phyloP scores from a whole-genome alignment of 495 filamentous ascomycete genomes.

The Clohesyomyces aquaticus region DNA sequence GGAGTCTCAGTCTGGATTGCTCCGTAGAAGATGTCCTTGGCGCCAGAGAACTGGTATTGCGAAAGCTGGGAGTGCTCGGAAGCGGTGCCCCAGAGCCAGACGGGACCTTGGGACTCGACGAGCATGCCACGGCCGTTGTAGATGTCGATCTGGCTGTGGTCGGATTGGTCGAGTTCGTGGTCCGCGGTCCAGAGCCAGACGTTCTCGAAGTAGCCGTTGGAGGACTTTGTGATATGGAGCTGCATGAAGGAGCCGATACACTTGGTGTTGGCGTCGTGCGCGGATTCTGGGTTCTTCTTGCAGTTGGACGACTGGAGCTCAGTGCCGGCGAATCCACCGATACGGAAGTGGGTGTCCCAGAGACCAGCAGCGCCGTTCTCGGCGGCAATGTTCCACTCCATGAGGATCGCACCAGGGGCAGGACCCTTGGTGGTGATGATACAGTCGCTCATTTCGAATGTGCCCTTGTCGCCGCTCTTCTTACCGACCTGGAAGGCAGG shows the following conservation, averaged over 20 bases:
- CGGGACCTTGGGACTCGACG: slow-evolving; percentile 59
- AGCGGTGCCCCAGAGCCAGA: slow-evolving; percentile 69
- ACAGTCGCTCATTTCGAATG: slow-evolving; percentile 63
- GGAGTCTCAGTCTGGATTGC: slow-evolving; percentile 84
- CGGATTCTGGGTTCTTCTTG: slow-evolving; percentile 39
- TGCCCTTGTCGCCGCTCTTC: slow-evolving; percentile 53
- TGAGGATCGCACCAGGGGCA: slow-evolving; percentile 70
- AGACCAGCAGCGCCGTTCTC: slow-evolving; percentile 49
- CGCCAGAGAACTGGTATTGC: slow-evolving; percentile 77
- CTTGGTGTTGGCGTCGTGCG: slow-evolving; percentile 40
- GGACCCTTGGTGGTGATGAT: slow-evolving; percentile 64
- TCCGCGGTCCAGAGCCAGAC: slow-evolving; percentile 52
- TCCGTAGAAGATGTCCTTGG: slow-evolving; percentile 71
- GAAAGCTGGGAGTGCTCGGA: slow-evolving; percentile 79
- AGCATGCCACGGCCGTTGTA: slow-evolving; percentile 54
- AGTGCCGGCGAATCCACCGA: slow-evolving; percentile 52
- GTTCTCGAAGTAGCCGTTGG: slow-evolving; percentile 51
- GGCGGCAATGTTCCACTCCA: slow-evolving; percentile 71
- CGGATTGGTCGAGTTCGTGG: slow-evolving; percentile 49
- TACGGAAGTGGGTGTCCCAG: slow-evolving; percentile 55
- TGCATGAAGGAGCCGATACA: slow-evolving; percentile 54
- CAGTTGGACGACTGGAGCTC: slow-evolving; percentile 50
- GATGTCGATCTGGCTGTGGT: slow-evolving; percentile 49
- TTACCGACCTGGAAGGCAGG: slow-evolving; percentile 68
- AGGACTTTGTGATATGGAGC: slow-evolving; percentile 44